These are phyloP conservation scores for Mortierella sp. DNA, from an alignment of 371 early-diverging fungal genomes.

Conservation along the genomic window DNA sequence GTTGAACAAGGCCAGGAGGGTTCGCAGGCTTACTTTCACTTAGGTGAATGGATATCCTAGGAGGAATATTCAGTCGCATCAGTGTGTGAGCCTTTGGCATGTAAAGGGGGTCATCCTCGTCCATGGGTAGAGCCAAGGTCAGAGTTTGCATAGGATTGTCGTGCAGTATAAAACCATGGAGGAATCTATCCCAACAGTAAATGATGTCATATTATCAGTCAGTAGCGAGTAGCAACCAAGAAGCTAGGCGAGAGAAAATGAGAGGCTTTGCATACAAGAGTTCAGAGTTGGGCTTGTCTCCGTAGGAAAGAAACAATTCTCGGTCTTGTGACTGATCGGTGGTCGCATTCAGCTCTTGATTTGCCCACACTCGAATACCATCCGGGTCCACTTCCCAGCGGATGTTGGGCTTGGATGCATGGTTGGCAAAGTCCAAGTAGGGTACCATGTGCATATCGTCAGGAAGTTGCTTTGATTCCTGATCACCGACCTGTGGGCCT, in stretches of 20 bases:
- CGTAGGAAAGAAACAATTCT: conserved; percentile 63
- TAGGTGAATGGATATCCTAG: conserved; percentile 28
- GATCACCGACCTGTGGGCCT: neutral
- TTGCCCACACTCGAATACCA: conserved; percentile 35
- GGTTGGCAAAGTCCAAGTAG: conserved; percentile 71
- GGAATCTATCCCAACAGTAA: conserved; percentile 19
- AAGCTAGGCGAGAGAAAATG: neutral
- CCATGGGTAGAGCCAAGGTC: conserved; percentile 40
- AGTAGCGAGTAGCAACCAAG: neutral
- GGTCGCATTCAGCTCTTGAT: conserved; percentile 4
- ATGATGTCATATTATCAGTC: neutral
- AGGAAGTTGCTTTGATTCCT: neutral
- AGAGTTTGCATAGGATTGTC: conserved; percentile 33
- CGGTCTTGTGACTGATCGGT: conserved; percentile 14
- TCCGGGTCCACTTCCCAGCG: conserved; percentile 59
- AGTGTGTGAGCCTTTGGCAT: conserved; percentile 50
- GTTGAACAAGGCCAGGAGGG: conserved; percentile 22
- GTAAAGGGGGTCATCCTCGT: conserved; percentile 40
- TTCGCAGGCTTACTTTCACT: conserved; percentile 1
- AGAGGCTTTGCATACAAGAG: conserved; percentile 54
- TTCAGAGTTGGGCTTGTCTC: conserved; percentile 72
- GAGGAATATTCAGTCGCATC: conserved; percentile 35
- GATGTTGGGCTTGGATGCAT: conserved; percentile 55
- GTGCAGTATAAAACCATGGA: conserved; percentile 37
- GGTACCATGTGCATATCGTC: conserved; percentile 58